Percentiles rank a stretch among this genome's conserved stretches.
Evolutionary conservation across 352 stramenopile species (phyloP).

Genomic region (Globisporangium acanthophoron): DNA sequence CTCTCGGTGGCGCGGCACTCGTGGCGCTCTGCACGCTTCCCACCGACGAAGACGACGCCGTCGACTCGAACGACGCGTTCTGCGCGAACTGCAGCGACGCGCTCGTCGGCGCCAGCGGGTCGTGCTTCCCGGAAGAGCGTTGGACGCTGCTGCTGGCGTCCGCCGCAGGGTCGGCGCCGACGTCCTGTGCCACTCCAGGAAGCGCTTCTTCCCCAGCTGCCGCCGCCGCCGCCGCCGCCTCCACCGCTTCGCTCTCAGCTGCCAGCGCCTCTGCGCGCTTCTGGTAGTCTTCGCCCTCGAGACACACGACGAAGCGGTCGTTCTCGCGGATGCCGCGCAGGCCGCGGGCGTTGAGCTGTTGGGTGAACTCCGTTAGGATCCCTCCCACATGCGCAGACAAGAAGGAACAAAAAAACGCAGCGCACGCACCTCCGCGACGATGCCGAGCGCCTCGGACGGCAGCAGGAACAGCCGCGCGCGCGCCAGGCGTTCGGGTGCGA

Average conservation of each 20-base stretch:
- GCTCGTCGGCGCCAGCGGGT: not conserved
- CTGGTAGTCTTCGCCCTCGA: constrained; percentile 67
- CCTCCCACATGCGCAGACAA: no score
- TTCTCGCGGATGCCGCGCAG: constrained; percentile 74
- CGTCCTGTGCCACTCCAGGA: no score
- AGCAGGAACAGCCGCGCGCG: constrained; percentile 63
- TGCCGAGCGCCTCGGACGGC: constrained; percentile 44
- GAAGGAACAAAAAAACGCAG: no score
- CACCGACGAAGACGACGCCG: not conserved
- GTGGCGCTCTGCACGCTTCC: not conserved
- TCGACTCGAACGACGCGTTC: constrained; percentile 6
- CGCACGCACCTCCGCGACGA: constrained; percentile 49
- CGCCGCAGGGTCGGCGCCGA: not conserved
- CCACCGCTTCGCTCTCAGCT: not conserved
- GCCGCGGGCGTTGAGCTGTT: constrained; percentile 59
- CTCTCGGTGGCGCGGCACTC: constrained; percentile 15
- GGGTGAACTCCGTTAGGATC: not conserved
- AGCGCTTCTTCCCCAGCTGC: not conserved
- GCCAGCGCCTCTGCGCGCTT: constrained; percentile 17
- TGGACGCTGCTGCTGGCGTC: constrained; percentile 3
- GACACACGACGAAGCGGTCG: constrained; percentile 67
- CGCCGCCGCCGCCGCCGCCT: not conserved
- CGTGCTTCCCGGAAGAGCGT: not conserved
- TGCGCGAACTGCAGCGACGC: constrained; percentile 9
- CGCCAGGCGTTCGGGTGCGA: constrained; percentile 16